Evolutionary conservation across 441 rosid genomes (phyloP), one percentile per base, ranked within the genome.

Genomic region (Corymbia calophylla): DNA sequence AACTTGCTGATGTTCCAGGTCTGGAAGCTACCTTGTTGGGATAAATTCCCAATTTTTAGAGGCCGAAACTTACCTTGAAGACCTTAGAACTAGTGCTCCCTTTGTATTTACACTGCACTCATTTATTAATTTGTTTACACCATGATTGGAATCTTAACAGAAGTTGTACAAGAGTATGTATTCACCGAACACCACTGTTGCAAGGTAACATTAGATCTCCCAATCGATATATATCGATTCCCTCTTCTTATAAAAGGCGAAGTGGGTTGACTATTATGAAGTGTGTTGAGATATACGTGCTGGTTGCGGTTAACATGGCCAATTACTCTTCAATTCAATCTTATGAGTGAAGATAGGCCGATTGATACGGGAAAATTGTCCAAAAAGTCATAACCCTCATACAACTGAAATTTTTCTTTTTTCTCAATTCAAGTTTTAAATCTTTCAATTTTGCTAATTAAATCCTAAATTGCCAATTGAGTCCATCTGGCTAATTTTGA

Each of bases 21-120:
- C 44, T 66, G 0, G 17, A 66, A 31, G 9, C 8, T 66, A 66
- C 0, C 3, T 31, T 5, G 39, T 66, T 15, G 21, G 21, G 73
- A 66, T 31, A 1, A 8, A 0, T 31, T 66, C 21, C 19, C 73
- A 16, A 66, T 31, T 31, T 64, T 66, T 0, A 14, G 11, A n/a
- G 17, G 0, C 4, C 15, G 32, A 8, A 66, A n/a, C 39, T 64
- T 15, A n/a, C 1, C 62, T 58, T 58, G 14, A 23, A 58, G 14
- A 58, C 25, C 1, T 23, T 16, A 4, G 39, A 64, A 7, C 17
- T 19, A 2, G 6, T 64, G 73, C 73, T 64, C 39, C 5, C 19
- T 19, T 35, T 64, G 10, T n/a, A n/a, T 31, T 29, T 29, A n/a
- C 14, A 15, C 70, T 64, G 3, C 70, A 64, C 35, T 64, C 73